Percentiles rank a stretch among this genome's conserved stretches.
Conservation (phyloP, 768 basidiomycete species). For the Lentinus brumalis region DNA sequence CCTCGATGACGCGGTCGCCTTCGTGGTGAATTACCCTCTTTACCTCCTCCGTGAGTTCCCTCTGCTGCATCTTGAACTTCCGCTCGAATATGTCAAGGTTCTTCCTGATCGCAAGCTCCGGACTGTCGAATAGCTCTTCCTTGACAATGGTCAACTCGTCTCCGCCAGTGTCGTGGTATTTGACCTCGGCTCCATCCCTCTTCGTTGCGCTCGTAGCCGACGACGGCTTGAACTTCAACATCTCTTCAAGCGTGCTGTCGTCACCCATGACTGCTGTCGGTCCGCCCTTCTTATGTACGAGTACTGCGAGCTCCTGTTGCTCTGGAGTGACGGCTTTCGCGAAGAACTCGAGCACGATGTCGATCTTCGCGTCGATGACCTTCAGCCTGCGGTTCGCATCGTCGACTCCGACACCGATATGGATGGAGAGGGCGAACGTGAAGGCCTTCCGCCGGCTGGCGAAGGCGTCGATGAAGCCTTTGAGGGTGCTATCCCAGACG, state of each 20-base stretch:
- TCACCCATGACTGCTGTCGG: slow-evolving; percentile 36
- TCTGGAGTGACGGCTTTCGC: slow-evolving; percentile 41
- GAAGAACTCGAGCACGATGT: slow-evolving; percentile 39
- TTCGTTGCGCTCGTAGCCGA: background rate
- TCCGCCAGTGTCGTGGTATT: slow-evolving; percentile 2
- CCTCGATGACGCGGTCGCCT: slow-evolving; percentile 41
- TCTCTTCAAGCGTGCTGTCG: slow-evolving; percentile 32
- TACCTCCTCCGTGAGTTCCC: slow-evolving; percentile 37
- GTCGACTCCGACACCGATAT: slow-evolving; percentile 31
- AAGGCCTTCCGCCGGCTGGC: slow-evolving; percentile 28
- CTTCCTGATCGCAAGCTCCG: slow-evolving; percentile 33
- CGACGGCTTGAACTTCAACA: slow-evolving; percentile 21
- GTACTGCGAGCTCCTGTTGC: slow-evolving; percentile 40
- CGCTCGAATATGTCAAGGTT: slow-evolving; percentile 47
- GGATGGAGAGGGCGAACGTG: slow-evolving; percentile 32
- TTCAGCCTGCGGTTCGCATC: slow-evolving; percentile 22
- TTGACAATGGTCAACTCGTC: slow-evolving; percentile 22
- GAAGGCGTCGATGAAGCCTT: slow-evolving; percentile 28
- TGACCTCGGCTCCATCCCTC: background rate
- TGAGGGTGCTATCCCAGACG: slow-evolving; percentile 33
- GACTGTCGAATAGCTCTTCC: slow-evolving; percentile 12
- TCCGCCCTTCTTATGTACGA: slow-evolving; percentile 45
- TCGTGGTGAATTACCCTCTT: slow-evolving; percentile 33
- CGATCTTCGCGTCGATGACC: slow-evolving; percentile 24
- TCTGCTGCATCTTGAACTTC: slow-evolving; percentile 48